These are phyloP conservation scores for Heracleum sosnowskyi DNA, from an alignment of 129 eudicot genomes.

Conservation along the genomic window DNA sequence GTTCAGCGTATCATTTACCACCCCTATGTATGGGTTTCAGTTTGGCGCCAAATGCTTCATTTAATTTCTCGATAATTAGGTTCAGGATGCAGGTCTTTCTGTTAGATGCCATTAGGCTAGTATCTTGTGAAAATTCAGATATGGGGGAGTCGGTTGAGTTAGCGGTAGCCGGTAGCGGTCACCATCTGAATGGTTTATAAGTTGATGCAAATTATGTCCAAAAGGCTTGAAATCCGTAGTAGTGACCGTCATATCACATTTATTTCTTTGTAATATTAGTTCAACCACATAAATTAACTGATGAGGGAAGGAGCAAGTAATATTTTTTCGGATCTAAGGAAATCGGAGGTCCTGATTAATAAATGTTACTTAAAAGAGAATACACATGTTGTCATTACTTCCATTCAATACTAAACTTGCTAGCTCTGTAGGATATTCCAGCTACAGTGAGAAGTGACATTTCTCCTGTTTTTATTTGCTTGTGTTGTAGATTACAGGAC, in stretches of 20 bases:
- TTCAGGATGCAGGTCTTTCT: not conserved
- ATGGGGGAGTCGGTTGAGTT: not conserved
- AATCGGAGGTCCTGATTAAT: conserved; percentile 8
- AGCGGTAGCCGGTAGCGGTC: not conserved
- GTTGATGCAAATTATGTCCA: not conserved
- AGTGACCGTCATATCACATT: not conserved
- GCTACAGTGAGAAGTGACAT: not conserved
- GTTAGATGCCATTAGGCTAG: not conserved
- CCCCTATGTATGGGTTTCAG: not conserved
- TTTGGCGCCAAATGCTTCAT: not conserved
- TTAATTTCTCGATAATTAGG: not conserved
- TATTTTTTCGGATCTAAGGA: not conserved
- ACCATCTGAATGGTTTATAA: not conserved
- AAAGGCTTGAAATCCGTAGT: not conserved
- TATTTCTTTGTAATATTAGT: not conserved
- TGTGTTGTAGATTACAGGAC: not conserved
- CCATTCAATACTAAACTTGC: not conserved
- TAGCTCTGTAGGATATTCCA: not conserved
- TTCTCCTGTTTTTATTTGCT: not conserved
- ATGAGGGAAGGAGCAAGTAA: not conserved
- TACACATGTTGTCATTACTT: not conserved
- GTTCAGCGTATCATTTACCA: not conserved
- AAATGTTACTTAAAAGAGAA: not conserved
- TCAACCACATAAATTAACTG: not conserved
- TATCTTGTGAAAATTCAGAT: not conserved